Conservation (phyloP, 2,329 filamentous ascomycete genomes). For the Ambrosiella xylebori region DNA sequence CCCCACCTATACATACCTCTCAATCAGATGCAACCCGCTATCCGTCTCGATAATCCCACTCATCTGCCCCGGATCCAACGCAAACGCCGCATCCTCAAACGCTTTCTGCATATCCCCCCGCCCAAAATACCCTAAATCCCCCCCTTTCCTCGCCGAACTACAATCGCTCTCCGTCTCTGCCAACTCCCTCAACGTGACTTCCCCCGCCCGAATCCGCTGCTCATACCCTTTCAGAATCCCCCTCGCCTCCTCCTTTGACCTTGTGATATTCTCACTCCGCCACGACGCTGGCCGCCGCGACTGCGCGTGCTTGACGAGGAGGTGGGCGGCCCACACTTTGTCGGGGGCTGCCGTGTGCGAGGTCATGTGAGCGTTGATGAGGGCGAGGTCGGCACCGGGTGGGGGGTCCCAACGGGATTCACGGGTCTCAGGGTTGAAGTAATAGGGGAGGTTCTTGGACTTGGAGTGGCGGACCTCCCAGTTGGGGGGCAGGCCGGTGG, state of each 20-base stretch:
- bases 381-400: constrained; percentile 70
- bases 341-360: constrained; percentile 35
- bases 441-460: constrained; percentile 97
- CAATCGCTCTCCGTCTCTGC: constrained; percentile 85
- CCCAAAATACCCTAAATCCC: constrained; percentile 89
- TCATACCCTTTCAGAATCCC: constrained; percentile 62
- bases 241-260: constrained; percentile 72
- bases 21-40: constrained; percentile 87
- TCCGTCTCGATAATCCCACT: constrained; percentile 81
- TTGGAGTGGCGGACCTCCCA: constrained; percentile 98
- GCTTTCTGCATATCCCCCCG: constrained; percentile 96
- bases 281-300: constrained; percentile 84
- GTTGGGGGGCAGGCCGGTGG: constrained; percentile 59
- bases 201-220: constrained; percentile 53
- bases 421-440: constrained; percentile 79
- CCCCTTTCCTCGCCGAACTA: constrained; percentile 83
- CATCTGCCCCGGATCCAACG: constrained; percentile 70
- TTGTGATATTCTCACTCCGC: constrained; percentile 76
- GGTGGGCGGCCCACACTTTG: constrained; percentile 84
- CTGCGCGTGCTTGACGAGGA: constrained; percentile 83
- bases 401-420: constrained; percentile 94
- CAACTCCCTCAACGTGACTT: constrained; percentile 58
- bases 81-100: constrained; percentile 91
- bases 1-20: constrained; percentile 43
- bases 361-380: constrained; percentile 84